A percentile compares a stretch with the other conserved stretches of the same genome.
These are phyloP conservation scores for Yarrowia keelungensis DNA, from an alignment of 805 yeast genomes.

Conservation along the genomic window DNA sequence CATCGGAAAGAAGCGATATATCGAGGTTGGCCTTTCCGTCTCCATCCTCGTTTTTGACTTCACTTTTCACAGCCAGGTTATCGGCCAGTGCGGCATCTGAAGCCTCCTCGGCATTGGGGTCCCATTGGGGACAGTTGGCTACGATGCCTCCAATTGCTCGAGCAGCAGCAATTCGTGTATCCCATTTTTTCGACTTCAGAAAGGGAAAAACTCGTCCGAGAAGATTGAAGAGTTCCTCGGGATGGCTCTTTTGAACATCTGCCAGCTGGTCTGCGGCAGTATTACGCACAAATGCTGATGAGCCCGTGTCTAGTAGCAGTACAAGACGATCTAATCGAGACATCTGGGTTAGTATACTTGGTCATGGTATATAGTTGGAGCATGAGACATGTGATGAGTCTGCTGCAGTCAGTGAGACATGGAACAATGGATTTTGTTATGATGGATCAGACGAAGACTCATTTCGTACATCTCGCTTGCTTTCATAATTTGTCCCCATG, in stretches of 20 bases:
- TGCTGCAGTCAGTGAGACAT: neutral
- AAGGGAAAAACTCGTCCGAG: conserved; percentile 92
- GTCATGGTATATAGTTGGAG: too few relatives aligned
- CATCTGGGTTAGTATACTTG: conserved; percentile 46
- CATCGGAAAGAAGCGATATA: conserved; percentile 32
- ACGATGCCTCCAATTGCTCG: conserved; percentile 94
- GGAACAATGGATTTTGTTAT: too few relatives aligned
- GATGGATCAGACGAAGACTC: too few relatives aligned
- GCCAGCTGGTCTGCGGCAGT: conserved; percentile 98
- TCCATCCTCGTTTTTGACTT: conserved; percentile 30
- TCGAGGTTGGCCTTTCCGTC: conserved; percentile 36
- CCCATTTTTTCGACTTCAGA: conserved; percentile 86
- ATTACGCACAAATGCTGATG: conserved; percentile 89
- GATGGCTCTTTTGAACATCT: conserved; percentile 91
- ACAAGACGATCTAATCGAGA: conserved; percentile 65
- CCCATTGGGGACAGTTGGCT: conserved; percentile 78
- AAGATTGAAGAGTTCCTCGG: conserved; percentile 85
- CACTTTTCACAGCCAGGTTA: conserved; percentile 24
- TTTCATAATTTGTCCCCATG: too few relatives aligned
- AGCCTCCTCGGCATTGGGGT: conserved; percentile 62
- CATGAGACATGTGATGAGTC: conserved; percentile 1
- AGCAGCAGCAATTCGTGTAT: conserved; percentile 93
- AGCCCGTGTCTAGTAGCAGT: conserved; percentile 83
- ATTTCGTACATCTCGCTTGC: too few relatives aligned
- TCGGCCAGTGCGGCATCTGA: conserved; percentile 39